A percentile compares a stretch with the other conserved stretches of the same genome.
Evolutionary conservation across 148 eudicot genomes (phyloP).

Genomic region (Rhododendron ovatum): DNA sequence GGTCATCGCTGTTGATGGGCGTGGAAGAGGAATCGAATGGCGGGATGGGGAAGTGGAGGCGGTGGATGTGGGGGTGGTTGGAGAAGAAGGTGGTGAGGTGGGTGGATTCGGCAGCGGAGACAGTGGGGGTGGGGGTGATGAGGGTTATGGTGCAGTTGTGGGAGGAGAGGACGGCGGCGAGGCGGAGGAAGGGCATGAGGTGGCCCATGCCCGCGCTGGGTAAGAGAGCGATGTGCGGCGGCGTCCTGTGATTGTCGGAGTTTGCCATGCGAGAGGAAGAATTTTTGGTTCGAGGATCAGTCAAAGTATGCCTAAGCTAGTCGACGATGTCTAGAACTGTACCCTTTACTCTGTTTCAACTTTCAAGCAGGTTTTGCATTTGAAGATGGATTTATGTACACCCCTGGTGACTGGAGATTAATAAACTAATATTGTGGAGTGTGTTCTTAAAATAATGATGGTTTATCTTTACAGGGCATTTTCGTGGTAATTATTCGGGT

Average conservation of each 20-base stretch:
- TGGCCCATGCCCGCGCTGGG: constrained; percentile 76
- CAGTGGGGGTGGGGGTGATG: constrained; percentile 33
- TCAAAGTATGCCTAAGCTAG: too few species aligned
- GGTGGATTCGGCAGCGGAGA: constrained; percentile 38
- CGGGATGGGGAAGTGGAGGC: constrained; percentile 28
- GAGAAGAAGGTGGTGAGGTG: constrained; percentile 31
- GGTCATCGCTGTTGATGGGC: constrained; percentile 21
- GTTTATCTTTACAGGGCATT: too few species aligned
- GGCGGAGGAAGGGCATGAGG: constrained; percentile 60
- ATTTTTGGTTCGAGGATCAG: too few species aligned
- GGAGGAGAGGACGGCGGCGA: constrained; percentile 38
- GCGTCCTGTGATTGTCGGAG: not conserved
- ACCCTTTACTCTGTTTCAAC: not conserved
- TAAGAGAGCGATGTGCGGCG: constrained; percentile 48
- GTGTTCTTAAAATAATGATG: too few species aligned
- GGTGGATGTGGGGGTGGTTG: not conserved
- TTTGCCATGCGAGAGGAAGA: not conserved
- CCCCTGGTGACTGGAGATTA: not conserved
- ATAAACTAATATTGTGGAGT: too few species aligned
- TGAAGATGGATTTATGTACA: not conserved
- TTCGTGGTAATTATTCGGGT: too few species aligned
- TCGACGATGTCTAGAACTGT: too few species aligned
- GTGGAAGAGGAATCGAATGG: constrained; percentile 18
- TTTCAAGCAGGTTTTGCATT: not conserved
- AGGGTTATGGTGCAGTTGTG: constrained; percentile 28